A percentile compares a stretch with the other conserved stretches of the same genome.
Conservation (phyloP, 75 land plant species). For the Adiantum capillusveneris region DNA sequence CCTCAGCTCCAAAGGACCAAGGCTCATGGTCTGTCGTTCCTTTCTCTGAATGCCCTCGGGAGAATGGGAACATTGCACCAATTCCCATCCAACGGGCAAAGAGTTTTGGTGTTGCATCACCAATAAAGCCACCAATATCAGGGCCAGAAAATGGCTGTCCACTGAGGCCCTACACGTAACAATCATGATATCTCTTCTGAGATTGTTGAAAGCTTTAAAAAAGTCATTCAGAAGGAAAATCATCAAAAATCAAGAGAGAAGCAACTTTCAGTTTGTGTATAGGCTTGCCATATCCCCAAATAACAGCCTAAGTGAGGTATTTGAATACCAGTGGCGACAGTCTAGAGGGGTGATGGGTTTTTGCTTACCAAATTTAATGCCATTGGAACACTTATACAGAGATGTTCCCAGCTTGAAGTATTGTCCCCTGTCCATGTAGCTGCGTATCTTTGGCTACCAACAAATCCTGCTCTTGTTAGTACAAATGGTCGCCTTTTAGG, state of each 20-base stretch:
- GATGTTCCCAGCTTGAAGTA: conserved; percentile 88
- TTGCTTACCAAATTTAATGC: conserved; percentile 89
- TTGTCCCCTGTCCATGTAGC: conserved; percentile 99
- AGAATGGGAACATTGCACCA: conserved; percentile 88
- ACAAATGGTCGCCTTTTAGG: conserved; percentile 73
- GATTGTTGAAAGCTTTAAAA: too few species aligned
- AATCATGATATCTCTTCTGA: too few species aligned
- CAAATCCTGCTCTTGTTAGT: conserved; percentile 86
- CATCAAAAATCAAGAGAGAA: too few species aligned
- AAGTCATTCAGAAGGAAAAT: too few species aligned
- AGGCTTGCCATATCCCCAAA: too few species aligned
- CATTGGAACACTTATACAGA: conserved; percentile 85
- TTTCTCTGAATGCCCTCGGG: conserved; percentile 82
- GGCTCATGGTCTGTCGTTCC: conserved; percentile 84
- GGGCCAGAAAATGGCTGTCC: conserved; percentile 94
- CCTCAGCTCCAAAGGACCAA: conserved; percentile 97
- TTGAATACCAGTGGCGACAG: too few species aligned
- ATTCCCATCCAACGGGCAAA: conserved; percentile 98
- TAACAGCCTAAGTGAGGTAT: too few species aligned
- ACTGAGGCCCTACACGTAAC: conserved; percentile 87
- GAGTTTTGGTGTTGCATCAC: conserved; percentile 90
- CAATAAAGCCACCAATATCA: conserved; percentile 98
- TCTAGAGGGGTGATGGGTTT: too few species aligned
- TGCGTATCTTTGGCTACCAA: conserved; percentile 93
- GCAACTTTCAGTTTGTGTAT: too few species aligned